These are phyloP conservation scores for Akanthomyces muscarius DNA, from an alignment of 2,329 filamentous ascomycete species.

Conservation along the genomic window DNA sequence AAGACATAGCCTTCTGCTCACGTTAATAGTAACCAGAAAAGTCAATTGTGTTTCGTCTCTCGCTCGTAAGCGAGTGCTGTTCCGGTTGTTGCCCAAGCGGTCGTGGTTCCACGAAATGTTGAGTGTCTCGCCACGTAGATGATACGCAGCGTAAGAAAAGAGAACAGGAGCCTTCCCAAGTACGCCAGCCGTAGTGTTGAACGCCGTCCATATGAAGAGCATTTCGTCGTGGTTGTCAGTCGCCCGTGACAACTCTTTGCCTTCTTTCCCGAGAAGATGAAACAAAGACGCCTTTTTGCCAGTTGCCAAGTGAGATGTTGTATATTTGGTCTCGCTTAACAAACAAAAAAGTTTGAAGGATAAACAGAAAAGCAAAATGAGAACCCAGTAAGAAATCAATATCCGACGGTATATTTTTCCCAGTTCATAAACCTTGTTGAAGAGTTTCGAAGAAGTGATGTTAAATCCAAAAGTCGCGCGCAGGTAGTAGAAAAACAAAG, in stretches of 20 bases:
- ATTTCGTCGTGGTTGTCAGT: background rate
- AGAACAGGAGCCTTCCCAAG: background rate
- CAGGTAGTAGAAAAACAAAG: background rate
- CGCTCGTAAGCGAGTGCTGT: background rate
- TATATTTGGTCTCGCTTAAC: conserved; percentile 17
- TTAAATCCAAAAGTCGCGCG: conserved; percentile 13
- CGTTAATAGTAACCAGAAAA: background rate
- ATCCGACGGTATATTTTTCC: conserved; percentile 11
- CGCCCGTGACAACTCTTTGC: background rate
- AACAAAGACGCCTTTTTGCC: conserved; percentile 2
- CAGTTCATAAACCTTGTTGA: conserved; percentile 15
- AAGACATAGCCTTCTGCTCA: background rate
- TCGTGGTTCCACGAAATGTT: background rate
- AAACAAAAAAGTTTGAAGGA: conserved; percentile 15
- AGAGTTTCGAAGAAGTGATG: conserved; percentile 13
- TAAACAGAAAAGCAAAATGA: conserved; percentile 16
- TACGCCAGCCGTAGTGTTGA: conserved; percentile 9
- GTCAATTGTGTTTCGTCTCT: background rate
- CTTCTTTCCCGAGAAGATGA: conserved; percentile 3
- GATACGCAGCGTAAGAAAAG: background rate
- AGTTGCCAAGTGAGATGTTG: conserved; percentile 17
- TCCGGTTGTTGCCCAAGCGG: background rate
- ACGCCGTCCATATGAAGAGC: background rate
- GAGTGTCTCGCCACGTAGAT: background rate
- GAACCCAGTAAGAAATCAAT: conserved; percentile 3